phyloP scores from a whole-genome alignment of 768 basidiomycete species.

The Rhodocollybia butyracea region DNA sequence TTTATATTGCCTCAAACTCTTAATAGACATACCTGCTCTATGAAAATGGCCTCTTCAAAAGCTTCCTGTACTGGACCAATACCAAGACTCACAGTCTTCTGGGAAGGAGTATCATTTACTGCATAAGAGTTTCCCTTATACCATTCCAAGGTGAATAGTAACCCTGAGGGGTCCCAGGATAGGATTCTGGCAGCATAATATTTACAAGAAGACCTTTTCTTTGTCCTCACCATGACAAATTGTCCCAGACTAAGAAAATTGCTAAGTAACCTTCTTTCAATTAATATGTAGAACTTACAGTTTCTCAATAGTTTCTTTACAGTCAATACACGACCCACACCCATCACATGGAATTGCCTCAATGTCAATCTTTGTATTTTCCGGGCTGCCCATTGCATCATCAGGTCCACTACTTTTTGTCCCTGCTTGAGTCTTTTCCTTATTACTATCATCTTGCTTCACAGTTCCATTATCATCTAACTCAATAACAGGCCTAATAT shows the following conservation, averaged over 20 bases:
- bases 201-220: not conserved
- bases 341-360: too few relatives aligned
- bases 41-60: not conserved
- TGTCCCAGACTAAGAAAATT: not conserved
- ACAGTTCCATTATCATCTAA: not conserved
- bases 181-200: not conserved
- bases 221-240: not conserved
- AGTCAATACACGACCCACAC: not conserved
- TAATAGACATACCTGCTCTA: not conserved
- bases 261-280: not conserved
- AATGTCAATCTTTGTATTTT: too few relatives aligned
- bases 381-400: too few relatives aligned
- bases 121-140: not conserved
- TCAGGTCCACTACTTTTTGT: too few relatives aligned
- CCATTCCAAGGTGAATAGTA: not conserved
- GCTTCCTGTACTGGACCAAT: not conserved
- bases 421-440: too few relatives aligned
- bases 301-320: not conserved
- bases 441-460: too few relatives aligned
- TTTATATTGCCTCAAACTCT: not conserved
- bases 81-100: not conserved
- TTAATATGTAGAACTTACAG: not conserved
- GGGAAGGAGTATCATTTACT: not conserved
- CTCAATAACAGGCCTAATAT: not conserved
- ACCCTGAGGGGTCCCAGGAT: not conserved